Evolutionary conservation across 2,329 filamentous ascomycete genomes (phyloP), one percentile per base, ranked within the genome.

Genomic region (Paraconiothyrium brasiliense): DNA sequence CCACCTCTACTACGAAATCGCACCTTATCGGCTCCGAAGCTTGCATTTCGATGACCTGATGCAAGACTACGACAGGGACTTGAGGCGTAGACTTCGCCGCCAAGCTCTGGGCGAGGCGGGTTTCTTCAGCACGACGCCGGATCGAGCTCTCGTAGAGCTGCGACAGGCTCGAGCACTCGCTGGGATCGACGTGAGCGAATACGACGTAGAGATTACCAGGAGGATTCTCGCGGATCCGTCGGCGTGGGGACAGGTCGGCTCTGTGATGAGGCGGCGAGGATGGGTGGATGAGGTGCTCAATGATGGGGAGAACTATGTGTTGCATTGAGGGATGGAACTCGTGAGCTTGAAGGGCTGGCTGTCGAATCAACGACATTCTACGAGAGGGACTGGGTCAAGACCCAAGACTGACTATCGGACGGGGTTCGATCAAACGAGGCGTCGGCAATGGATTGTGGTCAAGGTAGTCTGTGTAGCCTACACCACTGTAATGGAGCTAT

Each of bases 101-200:
- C 46, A 34, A 13, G 35, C 34, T 20, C 34, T 59, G 16, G 39
- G 30, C 11, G 20, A 54, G 10, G 30, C 32, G 10, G 43, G 49
- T 9, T 7, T 20, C 24, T 59, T 59, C 41, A 30, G 49, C 14
- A 47, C 49, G 6, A 55, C 41, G 32, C 24, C 24, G 37, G 50
- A 60, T 16, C 39, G 47, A 14, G 24, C 43, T 6, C 50, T 67
- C 13, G 50, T 67, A 16, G 60, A 64, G 37, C 30, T 47, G 43
- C 55, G 65, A 37, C 62, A 67, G 37, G 60, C 59, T n/a, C 56
- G 65, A 32, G 32, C 11, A 4, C 24, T 67, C 9, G 62, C 57
- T 8, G 62, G 60, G 6, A 34, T 67, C 1, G 16, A 59, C 27
- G 60, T 55, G 5, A 47, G 32, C 16, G 58, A 54, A 2, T 47